A percentile compares a stretch with the other conserved stretches of the same genome.
phyloP scores from a whole-genome alignment of 495 filamentous ascomycete genomes.

The Mytilinidion resinicola region DNA sequence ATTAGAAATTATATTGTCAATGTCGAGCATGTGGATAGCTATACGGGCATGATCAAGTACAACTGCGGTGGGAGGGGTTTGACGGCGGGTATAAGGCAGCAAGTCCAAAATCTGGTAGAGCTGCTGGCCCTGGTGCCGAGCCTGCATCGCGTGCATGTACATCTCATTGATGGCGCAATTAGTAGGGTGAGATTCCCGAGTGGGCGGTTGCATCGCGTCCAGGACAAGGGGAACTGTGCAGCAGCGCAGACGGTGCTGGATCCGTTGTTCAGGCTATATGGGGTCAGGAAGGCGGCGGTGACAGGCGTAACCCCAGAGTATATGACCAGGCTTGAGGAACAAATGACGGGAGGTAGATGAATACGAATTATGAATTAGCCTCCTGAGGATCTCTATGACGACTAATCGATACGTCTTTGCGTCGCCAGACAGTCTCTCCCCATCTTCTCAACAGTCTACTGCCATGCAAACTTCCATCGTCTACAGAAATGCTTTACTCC shows the following conservation, averaged over 20 bases:
- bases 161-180: constrained; percentile 24
- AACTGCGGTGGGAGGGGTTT: constrained; percentile 37
- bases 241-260: constrained; percentile 20
- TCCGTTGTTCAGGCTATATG: constrained; percentile 18
- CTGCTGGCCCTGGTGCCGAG: constrained; percentile 22
- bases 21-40: constrained; percentile 37
- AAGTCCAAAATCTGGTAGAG: constrained; percentile 31
- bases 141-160: constrained; percentile 22
- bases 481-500: no score
- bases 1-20: constrained; percentile 37
- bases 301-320: constrained; percentile 18
- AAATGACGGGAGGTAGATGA: constrained; percentile 11
- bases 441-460: no score
- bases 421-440: no score
- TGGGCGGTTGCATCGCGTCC: constrained; percentile 16
- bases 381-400: no score
- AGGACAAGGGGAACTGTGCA: constrained; percentile 17
- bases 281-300: constrained; percentile 11
- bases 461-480: no score
- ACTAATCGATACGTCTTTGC: no score
- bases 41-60: constrained; percentile 41
- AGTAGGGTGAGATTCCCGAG: constrained; percentile 13
- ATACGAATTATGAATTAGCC: no score
- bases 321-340: constrained; percentile 11
- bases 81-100: constrained; percentile 27